A percentile compares a stretch with the other conserved stretches of the same genome.
phyloP scores from a whole-genome alignment of 441 rosid species.

The Capsella rubella region DNA sequence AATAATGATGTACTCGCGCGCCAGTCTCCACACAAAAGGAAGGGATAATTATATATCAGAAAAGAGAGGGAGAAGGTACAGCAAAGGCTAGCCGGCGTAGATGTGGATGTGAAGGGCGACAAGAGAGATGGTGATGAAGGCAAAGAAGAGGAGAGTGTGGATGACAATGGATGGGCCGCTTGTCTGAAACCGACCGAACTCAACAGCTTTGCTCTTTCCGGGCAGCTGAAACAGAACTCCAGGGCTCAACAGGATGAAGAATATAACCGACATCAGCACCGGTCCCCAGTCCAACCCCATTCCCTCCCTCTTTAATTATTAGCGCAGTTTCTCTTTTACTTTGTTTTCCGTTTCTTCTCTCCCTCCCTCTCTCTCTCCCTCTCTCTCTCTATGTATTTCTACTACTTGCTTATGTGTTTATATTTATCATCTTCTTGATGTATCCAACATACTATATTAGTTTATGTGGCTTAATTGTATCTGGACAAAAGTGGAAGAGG shows the following conservation, averaged over 20 bases:
- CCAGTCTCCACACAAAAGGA: neutral
- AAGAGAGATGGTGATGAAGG: slow-evolving; percentile 65
- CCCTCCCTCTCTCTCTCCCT: no score
- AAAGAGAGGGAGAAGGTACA: neutral
- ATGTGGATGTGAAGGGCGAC: slow-evolving; percentile 69
- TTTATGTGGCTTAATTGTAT: neutral
- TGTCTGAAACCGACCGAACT: slow-evolving; percentile 64
- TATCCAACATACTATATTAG: neutral
- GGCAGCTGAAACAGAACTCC: slow-evolving; percentile 74
- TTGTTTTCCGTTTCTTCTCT: neutral
- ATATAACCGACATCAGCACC: slow-evolving; percentile 57
- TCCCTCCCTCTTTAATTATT: no score
- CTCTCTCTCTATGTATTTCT: neutral
- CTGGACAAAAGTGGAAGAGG: slow-evolving; percentile 12
- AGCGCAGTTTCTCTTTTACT: slow-evolving; percentile 16
- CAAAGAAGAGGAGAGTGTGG: slow-evolving; percentile 71
- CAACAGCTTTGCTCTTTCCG: slow-evolving; percentile 59
- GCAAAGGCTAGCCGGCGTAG: slow-evolving; percentile 45
- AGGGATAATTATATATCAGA: neutral
- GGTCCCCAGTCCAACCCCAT: slow-evolving; percentile 70
- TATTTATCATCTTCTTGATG: neutral
- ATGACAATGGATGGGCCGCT: slow-evolving; percentile 64
- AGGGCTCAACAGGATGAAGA: slow-evolving; percentile 67
- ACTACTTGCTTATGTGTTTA: neutral
- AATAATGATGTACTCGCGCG: neutral